phyloP scores from a whole-genome alignment of 495 filamentous ascomycete species.

The Lepidopterella palustris region DNA sequence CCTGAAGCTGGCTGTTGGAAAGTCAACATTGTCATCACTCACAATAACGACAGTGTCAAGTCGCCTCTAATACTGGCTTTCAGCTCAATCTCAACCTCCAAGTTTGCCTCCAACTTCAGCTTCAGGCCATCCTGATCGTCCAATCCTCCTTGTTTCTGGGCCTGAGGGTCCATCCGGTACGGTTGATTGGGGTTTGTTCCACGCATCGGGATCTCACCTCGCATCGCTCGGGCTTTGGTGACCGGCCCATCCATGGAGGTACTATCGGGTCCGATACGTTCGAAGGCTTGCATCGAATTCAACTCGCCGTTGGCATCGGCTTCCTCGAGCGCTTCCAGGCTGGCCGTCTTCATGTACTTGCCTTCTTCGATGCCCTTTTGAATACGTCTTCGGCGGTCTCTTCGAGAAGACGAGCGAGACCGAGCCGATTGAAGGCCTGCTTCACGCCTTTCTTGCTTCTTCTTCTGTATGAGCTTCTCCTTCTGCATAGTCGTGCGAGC shows the following conservation, averaged over 20 bases:
- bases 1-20: conserved; percentile 3
- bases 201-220: conserved; percentile 43
- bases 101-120: conserved; percentile 40
- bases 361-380: conserved; percentile 31
- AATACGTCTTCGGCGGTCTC: conserved; percentile 38
- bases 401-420: conserved; percentile 35
- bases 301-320: conserved; percentile 39
- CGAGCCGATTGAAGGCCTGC: conserved; percentile 31
- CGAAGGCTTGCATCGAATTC: conserved; percentile 43
- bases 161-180: conserved; percentile 29
- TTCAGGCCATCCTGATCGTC: conserved; percentile 40
- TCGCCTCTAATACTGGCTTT: conserved; percentile 42
- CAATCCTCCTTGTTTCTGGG: conserved; percentile 27
- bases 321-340: conserved; percentile 40
- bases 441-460: conserved; percentile 31
- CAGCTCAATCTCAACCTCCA: conserved; percentile 44
- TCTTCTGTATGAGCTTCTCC: conserved; percentile 29
- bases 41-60: conserved; percentile 40
- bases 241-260: conserved; percentile 47
- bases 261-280: conserved; percentile 43
- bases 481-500: conserved; percentile 37
- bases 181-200: conserved; percentile 39
- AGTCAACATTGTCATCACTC: conserved; percentile 26
- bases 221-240: conserved; percentile 40
- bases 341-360: conserved; percentile 40